phyloP scores from a whole-genome alignment of 345 rosid genomes.

The Brassica juncea region DNA sequence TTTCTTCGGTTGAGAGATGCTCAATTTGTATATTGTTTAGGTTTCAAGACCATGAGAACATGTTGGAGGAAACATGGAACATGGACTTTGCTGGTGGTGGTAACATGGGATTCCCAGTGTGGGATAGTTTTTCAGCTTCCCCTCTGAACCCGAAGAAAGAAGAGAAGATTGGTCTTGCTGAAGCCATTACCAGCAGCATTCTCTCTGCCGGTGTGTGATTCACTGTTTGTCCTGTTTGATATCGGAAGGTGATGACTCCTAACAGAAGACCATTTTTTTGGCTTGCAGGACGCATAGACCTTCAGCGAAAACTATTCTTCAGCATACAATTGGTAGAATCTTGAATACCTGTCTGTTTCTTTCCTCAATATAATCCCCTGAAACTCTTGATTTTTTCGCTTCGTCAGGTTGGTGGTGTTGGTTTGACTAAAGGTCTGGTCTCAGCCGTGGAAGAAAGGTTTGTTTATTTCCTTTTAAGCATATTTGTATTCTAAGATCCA shows the following conservation, averaged over 20 bases:
- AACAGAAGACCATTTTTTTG: slow-evolving; percentile 11
- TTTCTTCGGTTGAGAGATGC: slow-evolving; percentile 8
- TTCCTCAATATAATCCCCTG: background rate
- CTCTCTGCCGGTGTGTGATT: slow-evolving; percentile 66
- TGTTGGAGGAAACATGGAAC: slow-evolving; percentile 91
- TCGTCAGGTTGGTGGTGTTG: slow-evolving; percentile 97
- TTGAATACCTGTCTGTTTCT: background rate
- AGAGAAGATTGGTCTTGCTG: slow-evolving; percentile 96
- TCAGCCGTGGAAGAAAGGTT: slow-evolving; percentile 88
- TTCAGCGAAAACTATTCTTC: slow-evolving; percentile 80
- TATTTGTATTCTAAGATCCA: background rate
- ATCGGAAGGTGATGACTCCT: slow-evolving; percentile 3
- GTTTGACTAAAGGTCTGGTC: slow-evolving; percentile 72
- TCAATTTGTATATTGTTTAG: slow-evolving; percentile 41
- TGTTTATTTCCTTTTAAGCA: background rate
- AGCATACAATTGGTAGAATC: slow-evolving; percentile 81
- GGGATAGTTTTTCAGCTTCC: slow-evolving; percentile 74
- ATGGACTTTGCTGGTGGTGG: slow-evolving; percentile 72
- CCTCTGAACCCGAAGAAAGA: slow-evolving; percentile 76
- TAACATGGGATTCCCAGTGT: slow-evolving; percentile 55
- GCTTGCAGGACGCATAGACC: slow-evolving; percentile 79
- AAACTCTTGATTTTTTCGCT: background rate
- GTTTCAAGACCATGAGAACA: slow-evolving; percentile 86
- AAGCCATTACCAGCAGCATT: slow-evolving; percentile 83
- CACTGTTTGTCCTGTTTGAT: slow-evolving; percentile 4